These are phyloP conservation scores for Mrakia gelida DNA, from an alignment of 768 basidiomycete genomes.

Conservation along the genomic window DNA sequence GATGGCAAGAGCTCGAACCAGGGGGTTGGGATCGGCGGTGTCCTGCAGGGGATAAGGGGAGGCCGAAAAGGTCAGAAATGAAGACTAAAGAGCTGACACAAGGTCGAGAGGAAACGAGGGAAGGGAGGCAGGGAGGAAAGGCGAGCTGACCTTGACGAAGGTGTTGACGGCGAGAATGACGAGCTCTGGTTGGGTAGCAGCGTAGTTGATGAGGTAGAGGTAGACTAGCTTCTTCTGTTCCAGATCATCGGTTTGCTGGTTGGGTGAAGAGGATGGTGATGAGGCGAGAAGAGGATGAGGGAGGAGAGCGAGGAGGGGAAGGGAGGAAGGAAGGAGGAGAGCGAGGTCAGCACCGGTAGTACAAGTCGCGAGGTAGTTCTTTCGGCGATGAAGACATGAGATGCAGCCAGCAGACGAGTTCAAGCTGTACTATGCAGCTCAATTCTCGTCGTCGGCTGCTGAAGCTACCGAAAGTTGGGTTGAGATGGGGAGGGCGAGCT, in stretches of 20 bases:
- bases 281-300: neutral
- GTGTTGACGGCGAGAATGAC: slow-evolving; percentile 99
- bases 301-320: neutral
- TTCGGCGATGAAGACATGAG: too few species aligned
- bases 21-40: slow-evolving; percentile 91
- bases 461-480: too few species aligned
- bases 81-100: neutral
- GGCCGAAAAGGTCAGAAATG: neutral
- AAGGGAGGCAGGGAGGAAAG: neutral
- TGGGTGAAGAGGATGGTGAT: neutral
- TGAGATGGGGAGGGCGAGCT: too few species aligned
- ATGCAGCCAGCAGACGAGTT: too few species aligned
- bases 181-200: slow-evolving; percentile 96
- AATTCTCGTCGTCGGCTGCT: too few species aligned
- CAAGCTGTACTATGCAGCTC: too few species aligned
- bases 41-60: slow-evolving; percentile 54
- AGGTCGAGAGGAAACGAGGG: slow-evolving; percentile 1
- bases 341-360: neutral
- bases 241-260: slow-evolving; percentile 91
- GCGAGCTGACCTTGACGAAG: slow-evolving; percentile 63
- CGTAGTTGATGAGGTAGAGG: slow-evolving; percentile 44
- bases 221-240: slow-evolving; percentile 99
- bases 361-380: too few species aligned
- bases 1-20: slow-evolving; percentile 91
- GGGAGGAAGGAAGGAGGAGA: neutral